phyloP scores from a whole-genome alignment of 2,329 filamentous ascomycete species.

The Pezicula radicicola region DNA sequence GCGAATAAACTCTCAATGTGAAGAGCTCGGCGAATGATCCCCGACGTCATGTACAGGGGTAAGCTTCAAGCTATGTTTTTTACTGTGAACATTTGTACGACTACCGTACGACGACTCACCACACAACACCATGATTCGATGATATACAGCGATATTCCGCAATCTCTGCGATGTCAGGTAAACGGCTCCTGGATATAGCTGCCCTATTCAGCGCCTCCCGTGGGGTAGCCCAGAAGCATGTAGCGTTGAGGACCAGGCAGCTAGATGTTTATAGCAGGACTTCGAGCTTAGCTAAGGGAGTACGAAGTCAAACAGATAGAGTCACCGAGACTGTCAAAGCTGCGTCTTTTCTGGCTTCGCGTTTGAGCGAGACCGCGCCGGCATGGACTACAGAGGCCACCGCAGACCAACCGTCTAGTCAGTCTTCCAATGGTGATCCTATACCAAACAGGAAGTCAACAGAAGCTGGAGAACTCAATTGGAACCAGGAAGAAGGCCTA shows the following conservation, averaged over 20 bases:
- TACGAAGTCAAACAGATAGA: constrained; percentile 59
- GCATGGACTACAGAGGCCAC: constrained; percentile 21
- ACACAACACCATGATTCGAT: constrained; percentile 15
- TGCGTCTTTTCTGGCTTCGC: constrained; percentile 54
- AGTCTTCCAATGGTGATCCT: constrained; percentile 15
- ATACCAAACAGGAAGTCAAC: constrained; percentile 26
- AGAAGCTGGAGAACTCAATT: constrained; percentile 17
- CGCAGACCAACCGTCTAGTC: constrained; percentile 4
- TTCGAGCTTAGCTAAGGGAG: constrained; percentile 59
- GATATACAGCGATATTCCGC: background rate
- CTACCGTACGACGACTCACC: background rate
- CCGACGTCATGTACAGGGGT: constrained; percentile 2
- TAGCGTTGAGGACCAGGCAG: constrained; percentile 55
- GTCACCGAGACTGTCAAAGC: constrained; percentile 59
- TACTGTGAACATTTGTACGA: background rate
- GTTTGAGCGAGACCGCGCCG: constrained; percentile 48
- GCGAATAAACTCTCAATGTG: too few relatives aligned
- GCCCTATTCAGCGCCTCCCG: constrained; percentile 68
- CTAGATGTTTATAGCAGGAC: constrained; percentile 61
- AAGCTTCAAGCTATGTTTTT: background rate
- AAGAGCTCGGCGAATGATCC: background rate
- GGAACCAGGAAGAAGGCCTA: constrained; percentile 31
- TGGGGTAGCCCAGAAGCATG: constrained; percentile 61
- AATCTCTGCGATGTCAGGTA: constrained; percentile 44
- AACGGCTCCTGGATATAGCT: constrained; percentile 68